Evolutionary conservation across 495 filamentous ascomycete species (phyloP), one percentile per base, ranked within the genome.

Genomic region (Annulohypoxylon bovei): DNA sequence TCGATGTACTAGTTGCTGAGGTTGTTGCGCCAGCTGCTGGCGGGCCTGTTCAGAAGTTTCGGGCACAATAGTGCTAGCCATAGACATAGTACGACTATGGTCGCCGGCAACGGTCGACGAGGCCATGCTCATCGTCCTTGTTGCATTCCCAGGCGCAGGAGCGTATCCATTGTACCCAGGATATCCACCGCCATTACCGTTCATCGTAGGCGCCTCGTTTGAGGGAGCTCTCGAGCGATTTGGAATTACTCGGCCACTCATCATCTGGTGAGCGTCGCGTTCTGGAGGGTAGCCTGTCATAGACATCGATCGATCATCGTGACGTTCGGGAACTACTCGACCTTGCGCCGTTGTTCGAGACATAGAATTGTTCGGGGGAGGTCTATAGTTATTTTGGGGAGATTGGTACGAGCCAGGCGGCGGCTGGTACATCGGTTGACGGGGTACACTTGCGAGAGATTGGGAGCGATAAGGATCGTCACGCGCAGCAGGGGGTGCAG

Each of bases 261-360:
- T 92, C 20, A 93, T 97, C 74, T 97, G 95, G 60, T 90, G 85
- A 62, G 91, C 84, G 62, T 98, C 93, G 50, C 88, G 85, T 65
- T 95, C 92, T 14, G 82, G 78, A 22, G 90, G 85, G 76, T 97
- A 97, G 2, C 91, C 91, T 14, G 90, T 94, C 88, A 99, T 89
- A 27, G 95, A 97, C 95, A 98, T 98, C 53, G 95, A 88, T 53
- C 96, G 87, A 75, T 98, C 94, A 74, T 98, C 90, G 74, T 95
- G 91, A 52, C 93, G 88, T 70, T 97, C 94, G 6, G 96, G 96
- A 1, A 99, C 93, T 25, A 93, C 80, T 55, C 96, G 87, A 14
- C 96, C 96, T 77, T 97, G 92, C 1, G 92, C 92, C 22, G 94
- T 96, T 27, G 94, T 98, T 74, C 93, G 86, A 16, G 82, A 89